Conservation (phyloP, 2,329 filamentous ascomycete genomes). For the Penicillium sp. region DNA sequence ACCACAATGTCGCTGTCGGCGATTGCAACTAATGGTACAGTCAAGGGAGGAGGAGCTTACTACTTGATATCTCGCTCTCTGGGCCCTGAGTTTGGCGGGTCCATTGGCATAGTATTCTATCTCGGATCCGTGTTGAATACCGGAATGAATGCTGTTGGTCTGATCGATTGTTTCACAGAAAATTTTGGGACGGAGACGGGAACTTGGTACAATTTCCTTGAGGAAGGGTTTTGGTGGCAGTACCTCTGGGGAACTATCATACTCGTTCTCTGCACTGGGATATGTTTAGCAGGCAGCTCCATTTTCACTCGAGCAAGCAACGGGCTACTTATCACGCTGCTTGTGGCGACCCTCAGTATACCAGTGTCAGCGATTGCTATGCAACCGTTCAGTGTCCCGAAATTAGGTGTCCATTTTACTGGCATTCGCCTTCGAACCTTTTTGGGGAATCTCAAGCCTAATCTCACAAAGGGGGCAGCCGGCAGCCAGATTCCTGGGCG, state of each 20-base stretch:
- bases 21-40: conserved; percentile 87
- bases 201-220: conserved; percentile 64
- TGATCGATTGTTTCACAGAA: conserved; percentile 80
- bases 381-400: conserved; percentile 68
- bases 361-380: conserved; percentile 75
- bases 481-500: conserved; percentile 66
- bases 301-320: conserved; percentile 83
- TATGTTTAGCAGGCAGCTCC: conserved; percentile 79
- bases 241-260: conserved; percentile 78
- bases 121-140: conserved; percentile 89
- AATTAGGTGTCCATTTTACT: conserved; percentile 74
- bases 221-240: conserved; percentile 74
- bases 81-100: conserved; percentile 86
- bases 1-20: conserved; percentile 86
- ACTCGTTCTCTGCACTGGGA: conserved; percentile 71
- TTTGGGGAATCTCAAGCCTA: conserved; percentile 73
- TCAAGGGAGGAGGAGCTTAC: conserved; percentile 85
- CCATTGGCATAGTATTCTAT: conserved; percentile 87
- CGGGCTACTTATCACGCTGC: conserved; percentile 71
- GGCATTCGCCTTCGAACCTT: conserved; percentile 75
- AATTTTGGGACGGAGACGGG: conserved; percentile 69
- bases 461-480: conserved; percentile 64
- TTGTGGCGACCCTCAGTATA: conserved; percentile 78
- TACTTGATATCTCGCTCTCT: conserved; percentile 86
- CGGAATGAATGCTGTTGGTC: conserved; percentile 82